Evolutionary conservation across 148 eudicot species (phyloP), one percentile per base, ranked within the genome.

Genomic region (Polygonum maritimum): DNA sequence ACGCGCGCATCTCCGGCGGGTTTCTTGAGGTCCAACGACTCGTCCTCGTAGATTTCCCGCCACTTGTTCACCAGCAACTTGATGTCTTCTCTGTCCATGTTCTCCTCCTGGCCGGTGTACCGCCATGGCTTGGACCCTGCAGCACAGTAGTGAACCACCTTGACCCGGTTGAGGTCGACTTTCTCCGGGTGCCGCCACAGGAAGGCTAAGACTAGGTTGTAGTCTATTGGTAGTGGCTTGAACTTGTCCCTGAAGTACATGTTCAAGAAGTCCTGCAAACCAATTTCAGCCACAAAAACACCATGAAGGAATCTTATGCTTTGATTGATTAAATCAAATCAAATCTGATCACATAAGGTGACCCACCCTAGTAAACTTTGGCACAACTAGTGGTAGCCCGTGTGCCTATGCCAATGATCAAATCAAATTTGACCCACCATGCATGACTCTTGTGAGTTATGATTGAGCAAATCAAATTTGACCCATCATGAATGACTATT

Each of bases 111-210:
- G 0, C 87, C 85, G 0, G 83, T 82, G 80, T 80, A 82, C 75
- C 85, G 49, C 87, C 87, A 85, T 14, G 87, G 87, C 51, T 85
- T 85, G 0, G 83, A 80, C 26, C 85, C 85, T 0, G 83, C 83
- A 0, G 83, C 86, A 16, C 88, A 83, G 72, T 85, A 85, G 76
- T 85, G 88, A 9, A 85, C 86, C 81, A 83, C 88, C 79, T 83
- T 83, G 10, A 81, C 73, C 31, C 74, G 79, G n/a, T 72, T 49
- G 38, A 85, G 45, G 78, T 83, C 82, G 36, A 85, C 84, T 74
- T 77, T 85, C 19, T 83, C 84, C 5, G 88, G 86, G 77, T 85
- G 86, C 15, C 80, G 26, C 87, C 87, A 85, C 11, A 85, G 73
- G 78, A 85, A 82, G 40, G 85, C 85, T 36, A 85, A 52, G 54